phyloP scores from a whole-genome alignment of 768 basidiomycete species.

The Polyporus arcularius region DNA sequence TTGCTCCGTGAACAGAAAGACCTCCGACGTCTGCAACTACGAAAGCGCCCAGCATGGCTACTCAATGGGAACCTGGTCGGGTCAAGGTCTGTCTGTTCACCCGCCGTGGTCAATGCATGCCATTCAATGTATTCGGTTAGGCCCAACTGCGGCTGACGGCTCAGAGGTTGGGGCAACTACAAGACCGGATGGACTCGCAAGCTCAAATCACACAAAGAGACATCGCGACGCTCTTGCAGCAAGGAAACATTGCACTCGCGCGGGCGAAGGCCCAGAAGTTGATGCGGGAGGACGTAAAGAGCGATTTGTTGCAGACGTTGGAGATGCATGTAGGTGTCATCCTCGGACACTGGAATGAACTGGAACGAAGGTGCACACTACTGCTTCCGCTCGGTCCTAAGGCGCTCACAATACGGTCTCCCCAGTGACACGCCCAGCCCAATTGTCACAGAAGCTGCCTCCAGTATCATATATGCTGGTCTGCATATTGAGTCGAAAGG shows the following conservation, averaged over 20 bases:
- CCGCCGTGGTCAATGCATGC: background rate
- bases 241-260: constrained; percentile 62
- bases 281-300: constrained; percentile 60
- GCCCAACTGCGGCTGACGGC: constrained; percentile 62
- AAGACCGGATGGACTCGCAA: constrained; percentile 68
- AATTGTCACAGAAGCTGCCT: constrained; percentile 62
- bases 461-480: constrained; percentile 65
- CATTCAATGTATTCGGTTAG: constrained; percentile 35
- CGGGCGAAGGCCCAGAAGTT: constrained; percentile 73
- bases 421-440: constrained; percentile 50
- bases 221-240: constrained; percentile 64
- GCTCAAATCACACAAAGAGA: constrained; percentile 63
- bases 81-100: constrained; percentile 31
- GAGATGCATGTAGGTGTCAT: constrained; percentile 69
- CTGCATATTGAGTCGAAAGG: constrained; percentile 61
- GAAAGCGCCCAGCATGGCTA: constrained; percentile 13
- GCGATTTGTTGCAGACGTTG: constrained; percentile 63
- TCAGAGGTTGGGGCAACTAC: constrained; percentile 67
- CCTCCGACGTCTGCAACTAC: background rate
- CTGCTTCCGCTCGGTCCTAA: background rate
- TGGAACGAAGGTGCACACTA: constrained; percentile 47
- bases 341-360: constrained; percentile 56
- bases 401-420: no score
- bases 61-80: constrained; percentile 33
- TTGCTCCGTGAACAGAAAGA: background rate